phyloP scores from a whole-genome alignment of 2,329 filamentous ascomycete genomes.

The Metarhizium sp. region DNA sequence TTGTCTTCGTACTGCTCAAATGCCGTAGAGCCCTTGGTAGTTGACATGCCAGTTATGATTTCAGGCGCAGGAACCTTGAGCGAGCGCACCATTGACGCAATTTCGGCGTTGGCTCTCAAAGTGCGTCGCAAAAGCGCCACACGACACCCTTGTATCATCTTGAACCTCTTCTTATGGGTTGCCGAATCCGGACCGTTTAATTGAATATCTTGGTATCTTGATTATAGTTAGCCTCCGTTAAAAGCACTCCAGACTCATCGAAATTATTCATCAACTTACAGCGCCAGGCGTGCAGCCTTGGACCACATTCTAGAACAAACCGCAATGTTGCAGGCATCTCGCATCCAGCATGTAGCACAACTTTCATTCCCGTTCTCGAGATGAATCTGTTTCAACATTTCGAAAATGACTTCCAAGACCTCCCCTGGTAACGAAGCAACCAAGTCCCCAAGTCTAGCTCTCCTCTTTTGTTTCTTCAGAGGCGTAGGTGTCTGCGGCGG shows the following conservation, averaged over 20 bases:
- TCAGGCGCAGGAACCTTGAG: slow-evolving; percentile 44
- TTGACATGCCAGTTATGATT: slow-evolving; percentile 21
- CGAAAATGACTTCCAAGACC: slow-evolving; percentile 47
- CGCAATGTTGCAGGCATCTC: slow-evolving; percentile 45
- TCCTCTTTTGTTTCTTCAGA: slow-evolving; percentile 5
- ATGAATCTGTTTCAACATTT: slow-evolving; percentile 42
- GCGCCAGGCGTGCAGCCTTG: slow-evolving; percentile 37
- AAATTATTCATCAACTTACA: slow-evolving; percentile 30
- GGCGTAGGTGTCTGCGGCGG: slow-evolving; percentile 5
- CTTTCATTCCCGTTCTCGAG: slow-evolving; percentile 36
- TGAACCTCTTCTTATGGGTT: slow-evolving; percentile 48
- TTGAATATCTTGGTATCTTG: slow-evolving; percentile 48
- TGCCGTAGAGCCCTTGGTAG: slow-evolving; percentile 20
- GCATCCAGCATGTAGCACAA: slow-evolving; percentile 58
- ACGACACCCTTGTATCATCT: slow-evolving; percentile 41
- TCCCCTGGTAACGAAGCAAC: slow-evolving; percentile 49
- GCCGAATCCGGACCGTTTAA: slow-evolving; percentile 48
- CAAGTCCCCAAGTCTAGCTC: slow-evolving; percentile 34
- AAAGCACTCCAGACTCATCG: background rate
- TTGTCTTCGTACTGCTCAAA: slow-evolving; percentile 45
- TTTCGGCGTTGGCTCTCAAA: slow-evolving; percentile 39
- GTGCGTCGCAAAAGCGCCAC: slow-evolving; percentile 49
- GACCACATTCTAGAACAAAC: slow-evolving; percentile 42
- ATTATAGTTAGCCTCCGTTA: background rate
- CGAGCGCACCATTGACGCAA: slow-evolving; percentile 46